Conservation (phyloP, 768 basidiomycete species). For the Dacryopinax spathularia region DNA sequence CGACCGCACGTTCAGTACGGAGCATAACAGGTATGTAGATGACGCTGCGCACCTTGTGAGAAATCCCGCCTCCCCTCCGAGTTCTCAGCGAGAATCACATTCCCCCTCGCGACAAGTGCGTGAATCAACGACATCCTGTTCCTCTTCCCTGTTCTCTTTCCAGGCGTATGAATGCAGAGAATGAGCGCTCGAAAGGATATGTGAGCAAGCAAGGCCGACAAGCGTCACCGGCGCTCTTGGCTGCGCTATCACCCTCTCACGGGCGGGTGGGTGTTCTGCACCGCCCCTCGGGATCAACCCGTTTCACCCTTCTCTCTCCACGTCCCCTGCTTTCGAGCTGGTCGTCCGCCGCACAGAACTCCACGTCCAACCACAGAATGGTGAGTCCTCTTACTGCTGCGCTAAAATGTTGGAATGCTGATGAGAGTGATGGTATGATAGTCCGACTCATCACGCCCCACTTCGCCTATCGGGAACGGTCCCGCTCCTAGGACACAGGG, state of each 20-base stretch:
- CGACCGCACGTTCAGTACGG: not conserved
- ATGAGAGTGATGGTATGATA: not conserved
- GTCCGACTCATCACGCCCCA: not conserved
- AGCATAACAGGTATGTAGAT: not conserved
- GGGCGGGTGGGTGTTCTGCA: not conserved
- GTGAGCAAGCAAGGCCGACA: not conserved
- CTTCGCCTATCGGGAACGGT: not conserved
- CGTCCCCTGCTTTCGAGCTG: not conserved
- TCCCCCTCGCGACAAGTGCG: conserved; percentile 64
- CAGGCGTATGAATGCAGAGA: no score
- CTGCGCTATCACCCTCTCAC: not conserved
- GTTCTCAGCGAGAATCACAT: conserved; percentile 76
- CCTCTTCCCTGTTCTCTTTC: not conserved
- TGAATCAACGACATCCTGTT: conserved; percentile 44
- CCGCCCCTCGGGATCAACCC: not conserved
- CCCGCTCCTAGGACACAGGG: not conserved
- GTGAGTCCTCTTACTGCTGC: not conserved
- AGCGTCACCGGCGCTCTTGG: not conserved
- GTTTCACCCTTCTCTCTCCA: not conserved
- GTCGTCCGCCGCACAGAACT: not conserved
- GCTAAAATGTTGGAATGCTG: not conserved
- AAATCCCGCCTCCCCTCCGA: conserved; percentile 70
- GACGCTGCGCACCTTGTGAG: conserved; percentile 50
- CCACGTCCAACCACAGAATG: not conserved
- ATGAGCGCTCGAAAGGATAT: not conserved